Base-by-base conservation (phyloP, 2,329 filamentous ascomycete genomes). In the Penicillium sp. region DNA sequence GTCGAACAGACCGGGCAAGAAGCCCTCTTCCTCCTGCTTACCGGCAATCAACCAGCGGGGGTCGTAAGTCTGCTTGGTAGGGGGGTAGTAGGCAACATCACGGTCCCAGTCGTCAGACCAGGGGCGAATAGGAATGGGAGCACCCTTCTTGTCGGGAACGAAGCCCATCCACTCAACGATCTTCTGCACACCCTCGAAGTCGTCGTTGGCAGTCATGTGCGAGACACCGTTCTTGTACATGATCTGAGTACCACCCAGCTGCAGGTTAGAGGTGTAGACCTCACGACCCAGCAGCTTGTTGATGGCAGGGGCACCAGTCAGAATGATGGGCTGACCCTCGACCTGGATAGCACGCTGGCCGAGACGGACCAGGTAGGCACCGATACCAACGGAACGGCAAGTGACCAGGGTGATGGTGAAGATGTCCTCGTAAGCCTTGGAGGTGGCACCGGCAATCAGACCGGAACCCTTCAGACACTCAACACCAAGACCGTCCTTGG, bases 211-310 rank as follows among this genome's bases (percentile, higher is more conserved):
- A 64, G 93, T 97, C 90, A 97, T 93, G 81, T 99, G 94, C 19
- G 94, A 97, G 37, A 99, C 94, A 86, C 94, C 94, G 75, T 99
- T 99, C 80, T 91, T 92, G 86, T 99, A 97, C 94, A 99, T 99
- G 84, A 99, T 99, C 79, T 99, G 94, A n/a, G 94, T 99, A 67
- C 94, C 94, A 87, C 94, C 94, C 62, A 99, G 91, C 82, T 99
- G 94, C 71, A 99, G 79, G 84, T 99, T 99, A 57, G 94, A 97
- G 21, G 94, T 97, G 81, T 99, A 99, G 26, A 99, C 93, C 77
- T 99, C 94, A 66, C 95, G 92, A 69, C 94, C 94, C 57, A 99
- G 87, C 68, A 99, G 83, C 81, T 97, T 99, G 86, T 99, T 99
- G 75, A 99, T 89, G 55, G 94, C 94, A 62, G 91, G 91, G 45